Evolutionary conservation across 768 basidiomycete genomes (phyloP), one percentile per base, ranked within the genome.

Genomic region (Rhizopogon rudus): DNA sequence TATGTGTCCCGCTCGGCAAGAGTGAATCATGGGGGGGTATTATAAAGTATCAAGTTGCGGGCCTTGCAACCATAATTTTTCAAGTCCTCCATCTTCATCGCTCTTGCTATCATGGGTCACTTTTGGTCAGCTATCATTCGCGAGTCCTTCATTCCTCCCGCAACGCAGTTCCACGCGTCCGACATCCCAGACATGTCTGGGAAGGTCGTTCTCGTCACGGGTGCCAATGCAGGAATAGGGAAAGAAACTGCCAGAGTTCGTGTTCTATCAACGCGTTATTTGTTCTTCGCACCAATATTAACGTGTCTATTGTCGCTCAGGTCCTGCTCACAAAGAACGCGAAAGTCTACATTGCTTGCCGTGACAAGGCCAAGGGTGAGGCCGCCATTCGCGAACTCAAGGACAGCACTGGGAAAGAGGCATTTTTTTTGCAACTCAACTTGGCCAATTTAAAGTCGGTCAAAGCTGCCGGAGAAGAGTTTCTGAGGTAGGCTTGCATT

Each of bases 311-410:
- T 20, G 3, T 10, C 20, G 20, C 20, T 20, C 45, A 78, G 75
- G 74, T 66, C 12, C 64, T 79, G 16, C 67, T 80, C 4, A 48
- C 55, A 1, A 74, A 75, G 54, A 73, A 77, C 55, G 80, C 76
- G 22, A 79, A 74, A 48, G 81, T 84, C 2, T 85, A 82, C 62
- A 61, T 84, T 16, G 79, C 77, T 0, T 67, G 72, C 22, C 73
- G 81, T 2, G 71, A 65, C 53, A 44, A 67, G 52, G 61, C 64
- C 22, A 82, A 73, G 54, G 75, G 72, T 2, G 60, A 68, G 17
- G 62, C 58, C 9, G 75, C 76, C 4, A 75, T 81, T 25, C 59
- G 57, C 25, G 68, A 77, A 5, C 62, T 84, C 31, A 73, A 73
- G 49, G 55, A 61, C 10, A 59, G 68, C 53, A 79, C 78, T 6